These are phyloP conservation scores for Ceratocystis ficicola DNA, from an alignment of 2,329 filamentous ascomycete genomes.

Conservation along the genomic window DNA sequence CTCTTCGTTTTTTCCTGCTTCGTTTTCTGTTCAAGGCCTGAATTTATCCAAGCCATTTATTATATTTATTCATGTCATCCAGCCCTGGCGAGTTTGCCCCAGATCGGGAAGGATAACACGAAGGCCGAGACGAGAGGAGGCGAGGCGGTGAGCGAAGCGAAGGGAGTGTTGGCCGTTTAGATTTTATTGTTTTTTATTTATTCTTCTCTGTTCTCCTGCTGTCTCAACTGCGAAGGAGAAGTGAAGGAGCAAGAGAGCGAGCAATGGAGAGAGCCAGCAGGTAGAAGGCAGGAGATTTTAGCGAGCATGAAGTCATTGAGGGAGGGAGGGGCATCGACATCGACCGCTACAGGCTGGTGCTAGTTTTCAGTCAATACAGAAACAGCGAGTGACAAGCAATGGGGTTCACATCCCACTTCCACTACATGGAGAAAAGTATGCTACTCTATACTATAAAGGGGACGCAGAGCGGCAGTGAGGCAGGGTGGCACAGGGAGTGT, in stretches of 20 bases:
- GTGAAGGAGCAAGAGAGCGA: not conserved
- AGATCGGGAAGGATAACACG: constrained; percentile 11
- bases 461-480: not conserved
- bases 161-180: not conserved
- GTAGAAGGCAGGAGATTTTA: not conserved
- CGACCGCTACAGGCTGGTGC: not conserved
- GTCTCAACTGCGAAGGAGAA: not conserved
- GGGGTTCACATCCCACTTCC: constrained; percentile 1
- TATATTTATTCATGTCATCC: too few relatives aligned
- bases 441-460: not conserved
- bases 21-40: too few relatives aligned
- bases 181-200: not conserved
- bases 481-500: not conserved
- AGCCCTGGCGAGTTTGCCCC: not conserved
- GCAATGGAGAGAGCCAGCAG: not conserved
- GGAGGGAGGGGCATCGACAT: not conserved
- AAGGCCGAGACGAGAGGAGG: constrained; percentile 1
- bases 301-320: not conserved
- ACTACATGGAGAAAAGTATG: constrained; percentile 2
- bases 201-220: not conserved
- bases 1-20: not conserved
- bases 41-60: too few relatives aligned
- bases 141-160: constrained; percentile 3
- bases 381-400: not conserved
- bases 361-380: not conserved